Evolutionary conservation across 805 yeast species (phyloP).

Genomic region (Ogataea dorogensis): DNA sequence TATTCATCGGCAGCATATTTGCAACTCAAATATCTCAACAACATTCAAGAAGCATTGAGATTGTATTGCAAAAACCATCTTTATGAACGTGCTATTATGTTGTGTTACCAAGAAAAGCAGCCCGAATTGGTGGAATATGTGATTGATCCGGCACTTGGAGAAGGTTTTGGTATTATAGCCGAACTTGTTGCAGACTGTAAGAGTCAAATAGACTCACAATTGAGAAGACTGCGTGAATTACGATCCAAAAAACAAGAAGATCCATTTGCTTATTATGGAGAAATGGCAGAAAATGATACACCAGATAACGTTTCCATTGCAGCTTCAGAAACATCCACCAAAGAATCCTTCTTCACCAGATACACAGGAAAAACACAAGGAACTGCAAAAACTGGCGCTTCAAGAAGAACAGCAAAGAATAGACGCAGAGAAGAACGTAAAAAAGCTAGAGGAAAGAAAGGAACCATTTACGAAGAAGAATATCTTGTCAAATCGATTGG

Average conservation of each 20-base stretch:
- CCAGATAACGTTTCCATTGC: slow-evolving; percentile 95
- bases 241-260: slow-evolving; percentile 80
- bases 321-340: slow-evolving; percentile 88
- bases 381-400: slow-evolving; percentile 95
- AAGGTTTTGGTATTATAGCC: slow-evolving; percentile 83
- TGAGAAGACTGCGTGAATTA: slow-evolving; percentile 78
- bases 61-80: slow-evolving; percentile 71
- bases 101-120: slow-evolving; percentile 47
- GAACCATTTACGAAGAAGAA: slow-evolving; percentile 96
- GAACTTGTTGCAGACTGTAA: slow-evolving; percentile 93
- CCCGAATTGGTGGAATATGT: slow-evolving; percentile 51
- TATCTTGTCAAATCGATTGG: slow-evolving; percentile 86
- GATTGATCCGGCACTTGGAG: slow-evolving; percentile 74
- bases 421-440: slow-evolving; percentile 94
- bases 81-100: slow-evolving; percentile 73
- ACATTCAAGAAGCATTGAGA: slow-evolving; percentile 60
- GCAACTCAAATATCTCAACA: slow-evolving; percentile 57
- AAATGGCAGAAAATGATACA: slow-evolving; percentile 59
- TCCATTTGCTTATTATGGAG: slow-evolving; percentile 82
- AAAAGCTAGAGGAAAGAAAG: slow-evolving; percentile 95
- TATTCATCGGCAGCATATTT: slow-evolving; percentile 82
- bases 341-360: slow-evolving; percentile 89
- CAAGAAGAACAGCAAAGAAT: slow-evolving; percentile 89
- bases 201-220: slow-evolving; percentile 79
- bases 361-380: slow-evolving; percentile 96